A percentile compares a stretch with the other conserved stretches of the same genome.
These are phyloP conservation scores for Glycine soja DNA, from an alignment of 306 rosid genomes.

Conservation along the genomic window DNA sequence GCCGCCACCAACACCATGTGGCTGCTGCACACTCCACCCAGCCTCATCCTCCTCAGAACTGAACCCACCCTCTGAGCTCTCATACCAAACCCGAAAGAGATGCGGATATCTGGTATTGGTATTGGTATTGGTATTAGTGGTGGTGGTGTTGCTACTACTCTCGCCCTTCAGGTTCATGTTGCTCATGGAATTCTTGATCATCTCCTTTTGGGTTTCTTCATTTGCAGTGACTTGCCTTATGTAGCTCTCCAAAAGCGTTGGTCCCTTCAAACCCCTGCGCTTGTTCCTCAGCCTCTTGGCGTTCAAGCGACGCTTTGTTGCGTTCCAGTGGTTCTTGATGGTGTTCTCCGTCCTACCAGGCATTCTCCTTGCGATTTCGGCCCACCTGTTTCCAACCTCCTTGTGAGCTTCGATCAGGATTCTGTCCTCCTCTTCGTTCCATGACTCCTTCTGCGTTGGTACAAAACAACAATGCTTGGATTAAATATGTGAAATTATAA, in stretches of 20 bases:
- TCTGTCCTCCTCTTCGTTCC: conserved; percentile 76
- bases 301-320: conserved; percentile 64
- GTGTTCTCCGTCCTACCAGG: conserved; percentile 75
- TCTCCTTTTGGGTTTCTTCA: neutral
- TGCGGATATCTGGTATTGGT: too few species aligned
- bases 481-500: neutral
- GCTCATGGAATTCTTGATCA: neutral
- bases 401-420: conserved; percentile 67
- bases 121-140: too few species aligned
- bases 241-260: conserved; percentile 57
- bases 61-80: conserved; percentile 19
- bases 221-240: conserved; percentile 47
- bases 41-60: neutral
- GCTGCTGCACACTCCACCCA: neutral
- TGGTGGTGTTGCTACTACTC: neutral
- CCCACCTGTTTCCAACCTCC: conserved; percentile 74
- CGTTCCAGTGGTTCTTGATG: conserved; percentile 83
- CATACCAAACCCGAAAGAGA: neutral
- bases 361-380: conserved; percentile 70
- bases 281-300: conserved; percentile 49
- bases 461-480: neutral
- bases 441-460: conserved; percentile 69
- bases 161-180: neutral
- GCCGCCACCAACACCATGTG: too few species aligned
- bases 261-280: neutral